These are phyloP conservation scores for Fonsecaea pedrosoi DNA, from an alignment of 2,329 filamentous ascomycete species.

Conservation along the genomic window DNA sequence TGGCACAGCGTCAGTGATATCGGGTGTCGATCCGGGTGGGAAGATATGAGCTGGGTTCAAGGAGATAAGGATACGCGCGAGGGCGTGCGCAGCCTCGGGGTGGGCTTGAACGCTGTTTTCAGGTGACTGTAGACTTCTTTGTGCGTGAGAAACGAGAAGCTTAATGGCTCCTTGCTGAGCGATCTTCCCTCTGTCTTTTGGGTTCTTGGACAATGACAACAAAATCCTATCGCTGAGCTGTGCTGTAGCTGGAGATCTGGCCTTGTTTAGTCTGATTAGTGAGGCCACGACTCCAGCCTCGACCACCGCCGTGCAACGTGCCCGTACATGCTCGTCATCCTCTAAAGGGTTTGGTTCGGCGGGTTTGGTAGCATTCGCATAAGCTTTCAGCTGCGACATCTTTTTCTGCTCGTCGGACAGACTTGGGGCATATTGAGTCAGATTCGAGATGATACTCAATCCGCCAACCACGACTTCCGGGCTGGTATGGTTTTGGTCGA, in stretches of 20 bases:
- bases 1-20: conserved; percentile 77
- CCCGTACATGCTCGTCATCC: conserved; percentile 75
- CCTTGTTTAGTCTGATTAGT: conserved; percentile 76
- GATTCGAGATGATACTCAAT: conserved; percentile 82
- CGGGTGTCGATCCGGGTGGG: conserved; percentile 74
- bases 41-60: conserved; percentile 86
- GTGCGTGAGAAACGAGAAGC: conserved; percentile 75
- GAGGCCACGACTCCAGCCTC: conserved; percentile 78
- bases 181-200: conserved; percentile 75
- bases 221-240: conserved; percentile 78
- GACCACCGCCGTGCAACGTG: conserved; percentile 78
- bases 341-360: conserved; percentile 70
- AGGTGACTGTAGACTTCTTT: conserved; percentile 34
- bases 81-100: conserved; percentile 72
- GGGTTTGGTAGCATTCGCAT: conserved; percentile 82
- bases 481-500: conserved; percentile 60
- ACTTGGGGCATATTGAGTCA: conserved; percentile 78
- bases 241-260: conserved; percentile 71
- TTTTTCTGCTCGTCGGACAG: conserved; percentile 90
- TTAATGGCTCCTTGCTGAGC: conserved; percentile 94
- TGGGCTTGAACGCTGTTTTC: conserved; percentile 47
- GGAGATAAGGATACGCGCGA: conserved; percentile 85
- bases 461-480: conserved; percentile 82
- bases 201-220: conserved; percentile 75
- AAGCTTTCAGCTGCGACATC: conserved; percentile 89